A percentile compares a stretch with the other conserved stretches of the same genome.
Evolutionary conservation across 164 flowering plant species (phyloP).

Genomic region (Dillenia suffruticosa): DNA sequence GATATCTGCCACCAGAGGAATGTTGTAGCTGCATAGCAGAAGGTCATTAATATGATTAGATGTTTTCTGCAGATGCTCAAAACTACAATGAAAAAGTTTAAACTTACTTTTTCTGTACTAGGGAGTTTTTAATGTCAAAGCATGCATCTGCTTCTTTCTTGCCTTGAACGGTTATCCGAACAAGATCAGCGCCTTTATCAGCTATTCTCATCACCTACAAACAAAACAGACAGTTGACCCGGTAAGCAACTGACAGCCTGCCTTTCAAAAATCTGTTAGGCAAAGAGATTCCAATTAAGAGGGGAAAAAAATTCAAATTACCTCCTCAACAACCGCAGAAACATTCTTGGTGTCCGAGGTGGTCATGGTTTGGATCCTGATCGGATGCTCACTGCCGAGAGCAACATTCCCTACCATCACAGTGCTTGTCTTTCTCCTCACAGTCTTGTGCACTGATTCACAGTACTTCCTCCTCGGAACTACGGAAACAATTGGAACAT

Average conservation of each 20-base stretch:
- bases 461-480: constrained; percentile 97
- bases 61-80: neutral
- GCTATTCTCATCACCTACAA: constrained; percentile 92
- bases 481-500: constrained; percentile 13
- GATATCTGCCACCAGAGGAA: constrained; percentile 97
- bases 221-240: constrained; percentile 3
- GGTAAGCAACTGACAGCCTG: neutral
- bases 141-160: constrained; percentile 98
- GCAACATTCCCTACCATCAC: constrained; percentile 96
- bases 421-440: constrained; percentile 89
- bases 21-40: constrained; percentile 66
- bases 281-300: too few relatives aligned
- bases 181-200: constrained; percentile 92
- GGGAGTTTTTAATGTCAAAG: constrained; percentile 85
- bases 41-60: neutral
- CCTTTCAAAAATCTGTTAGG: neutral
- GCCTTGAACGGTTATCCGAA: constrained; percentile 96
- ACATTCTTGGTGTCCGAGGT: constrained; percentile 93
- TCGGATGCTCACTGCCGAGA: constrained; percentile 97
- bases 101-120: constrained; percentile 86
- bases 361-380: constrained; percentile 94
- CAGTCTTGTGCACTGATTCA: constrained; percentile 78
- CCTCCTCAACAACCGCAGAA: constrained; percentile 91
- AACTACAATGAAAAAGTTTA: neutral
- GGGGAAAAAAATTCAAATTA: constrained; percentile 16